Evolutionary conservation across 2,329 filamentous ascomycete genomes (phyloP), one percentile per base, ranked within the genome.

Genomic region (Calonectria fujianensis): DNA sequence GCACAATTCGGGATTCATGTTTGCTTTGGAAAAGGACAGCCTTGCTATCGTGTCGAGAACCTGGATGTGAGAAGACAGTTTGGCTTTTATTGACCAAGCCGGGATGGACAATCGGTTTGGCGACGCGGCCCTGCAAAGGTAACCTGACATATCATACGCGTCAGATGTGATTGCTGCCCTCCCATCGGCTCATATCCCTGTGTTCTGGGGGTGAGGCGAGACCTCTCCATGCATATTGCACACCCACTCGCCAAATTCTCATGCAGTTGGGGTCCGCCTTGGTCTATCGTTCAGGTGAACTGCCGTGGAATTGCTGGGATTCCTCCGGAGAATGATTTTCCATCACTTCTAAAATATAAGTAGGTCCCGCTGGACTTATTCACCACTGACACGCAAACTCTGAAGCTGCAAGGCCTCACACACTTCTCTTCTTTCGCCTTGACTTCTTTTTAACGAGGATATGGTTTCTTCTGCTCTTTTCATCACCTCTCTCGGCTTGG

Each of bases 391-490:
- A 41, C 31, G 14, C 9, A 54, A 59, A 24, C 14, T 29, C 8
- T 18, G 16, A 20, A 45, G 37, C 16, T 59, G 16, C n/a, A 32
- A 1, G 20, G 14, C 45, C n/a, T 35, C 35, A 37, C 6, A 48
- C 45, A 13, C 20, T 48, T 13, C n/a, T 52, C 24, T 13, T 16
- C 27, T 18, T 39, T 18, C 18, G 18, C 14, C 35, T n/a, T 69
- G 48, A 10, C 2, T 27, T 37, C 4, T 4, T 27, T 39, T 45
- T 20, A 29, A 41, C 24, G 5, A 29, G 72, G 77, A 48, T 52
- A 84, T 85, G 83, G 79, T 82, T 61, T 77, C 74, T 29, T 59
- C 78, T 31, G 69, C 75, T 7, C 41, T 81, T 14, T 70, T 83
- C n/a, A 29, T 78, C 48, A 70, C 76, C 31, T 79, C 76, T 20